phyloP scores from a whole-genome alignment of 495 filamentous ascomycete genomes.

The Chaetomium tenue region DNA sequence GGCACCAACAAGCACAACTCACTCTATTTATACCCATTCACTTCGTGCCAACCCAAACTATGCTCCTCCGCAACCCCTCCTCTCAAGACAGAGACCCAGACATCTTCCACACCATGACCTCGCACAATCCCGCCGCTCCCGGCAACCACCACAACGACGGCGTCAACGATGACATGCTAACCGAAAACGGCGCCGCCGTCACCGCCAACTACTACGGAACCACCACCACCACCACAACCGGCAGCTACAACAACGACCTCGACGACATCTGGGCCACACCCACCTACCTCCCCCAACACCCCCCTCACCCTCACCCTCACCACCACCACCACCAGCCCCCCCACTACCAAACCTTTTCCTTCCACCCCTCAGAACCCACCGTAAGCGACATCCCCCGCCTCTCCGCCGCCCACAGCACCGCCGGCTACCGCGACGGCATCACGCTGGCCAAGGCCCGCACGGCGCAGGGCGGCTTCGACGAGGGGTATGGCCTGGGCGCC shows the following conservation, averaged over 20 bases:
- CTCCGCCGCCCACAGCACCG: conserved; percentile 69
- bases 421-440: conserved; percentile 91
- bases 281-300: not conserved
- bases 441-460: conserved; percentile 63
- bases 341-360: conserved; percentile 33
- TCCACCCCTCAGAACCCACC: conserved; percentile 44
- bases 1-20: conserved; percentile 5
- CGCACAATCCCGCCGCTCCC: conserved; percentile 11
- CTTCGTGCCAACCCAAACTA: conserved; percentile 5
- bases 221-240: not conserved
- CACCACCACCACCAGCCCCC: not conserved
- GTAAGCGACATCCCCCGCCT: conserved; percentile 66
- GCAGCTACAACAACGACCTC: conserved; percentile 15
- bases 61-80: conserved; percentile 29
- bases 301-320: not conserved
- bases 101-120: conserved; percentile 29
- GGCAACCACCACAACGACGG: not conserved
- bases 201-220: conserved; percentile 9
- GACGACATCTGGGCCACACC: conserved; percentile 35
- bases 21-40: not conserved
- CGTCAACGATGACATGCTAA: not conserved
- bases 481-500: conserved; percentile 78
- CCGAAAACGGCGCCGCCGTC: not conserved
- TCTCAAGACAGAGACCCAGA: conserved; percentile 23
- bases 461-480: conserved; percentile 84